Conservation (phyloP, 2,329 filamentous ascomycete species). For the Colletotrichum australisinense region DNA sequence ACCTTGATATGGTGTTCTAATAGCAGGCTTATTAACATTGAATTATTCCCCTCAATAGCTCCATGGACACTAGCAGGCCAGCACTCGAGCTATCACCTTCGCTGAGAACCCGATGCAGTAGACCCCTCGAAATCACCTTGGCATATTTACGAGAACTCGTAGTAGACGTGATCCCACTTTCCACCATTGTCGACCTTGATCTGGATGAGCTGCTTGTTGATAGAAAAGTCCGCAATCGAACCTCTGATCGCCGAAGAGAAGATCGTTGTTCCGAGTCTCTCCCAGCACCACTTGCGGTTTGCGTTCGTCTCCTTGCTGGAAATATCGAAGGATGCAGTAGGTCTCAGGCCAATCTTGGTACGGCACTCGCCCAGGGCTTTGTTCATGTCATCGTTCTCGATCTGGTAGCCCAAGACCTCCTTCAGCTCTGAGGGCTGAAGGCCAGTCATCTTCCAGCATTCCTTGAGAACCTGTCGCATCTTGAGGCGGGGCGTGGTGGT, state of each 20-base stretch:
- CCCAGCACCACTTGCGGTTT: background rate
- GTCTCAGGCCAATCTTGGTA: fast-evolving
- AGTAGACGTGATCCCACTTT: background rate
- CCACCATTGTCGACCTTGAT: background rate
- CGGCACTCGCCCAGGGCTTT: background rate
- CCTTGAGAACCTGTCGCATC: conserved; percentile 13
- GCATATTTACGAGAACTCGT: background rate
- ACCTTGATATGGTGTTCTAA: background rate
- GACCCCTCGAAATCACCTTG: background rate
- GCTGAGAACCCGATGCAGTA: background rate
- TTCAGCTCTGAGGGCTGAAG: background rate
- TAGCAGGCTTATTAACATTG: background rate
- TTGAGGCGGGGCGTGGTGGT: background rate
- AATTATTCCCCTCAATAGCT: background rate
- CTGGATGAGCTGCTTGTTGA: conserved; percentile 2
- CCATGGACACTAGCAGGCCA: background rate
- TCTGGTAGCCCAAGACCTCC: background rate
- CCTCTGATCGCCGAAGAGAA: background rate
- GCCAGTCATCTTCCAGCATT: conserved; percentile 6
- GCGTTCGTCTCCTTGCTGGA: background rate
- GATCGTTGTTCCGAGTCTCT: background rate
- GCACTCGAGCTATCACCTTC: background rate
- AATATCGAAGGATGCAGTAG: background rate
- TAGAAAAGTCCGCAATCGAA: background rate
- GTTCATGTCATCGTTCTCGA: background rate